Base-by-base conservation (phyloP, 768 basidiomycete species). In the Cystofilobasidium capitatum region DNA sequence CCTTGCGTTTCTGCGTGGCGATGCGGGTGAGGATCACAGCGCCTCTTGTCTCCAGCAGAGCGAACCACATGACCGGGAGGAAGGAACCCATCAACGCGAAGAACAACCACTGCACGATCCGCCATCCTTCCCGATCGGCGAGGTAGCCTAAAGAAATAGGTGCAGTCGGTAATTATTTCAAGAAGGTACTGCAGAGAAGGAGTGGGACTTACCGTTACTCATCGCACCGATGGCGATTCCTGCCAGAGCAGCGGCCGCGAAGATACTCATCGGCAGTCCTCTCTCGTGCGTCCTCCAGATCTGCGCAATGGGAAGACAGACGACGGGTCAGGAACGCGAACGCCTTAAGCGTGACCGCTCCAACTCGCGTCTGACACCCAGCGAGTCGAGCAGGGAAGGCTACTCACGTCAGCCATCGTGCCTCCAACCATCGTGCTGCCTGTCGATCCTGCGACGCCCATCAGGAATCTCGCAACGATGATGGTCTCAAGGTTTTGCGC, bases 61-160 rank as follows among this genome's bases (percentile, higher is more conserved):
- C 67, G 0, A 88, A 55, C 0, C 82, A 76, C 6, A 88, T 75
- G 0, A 81, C 42, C 6, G 84, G 62, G 8, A 84, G 71, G 63
- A 83, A 85, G 1, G 79, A 16, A 20, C 22, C 47, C 22, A 45
- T 61, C 24, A 31, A 10, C 17, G 29, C 39, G 22, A 45, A 36
- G n/a, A 59, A 31, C 12, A 88, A 81, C 88, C 88, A 90, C 72
- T 89, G 84, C 31, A 92, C 88, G 88, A 88, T 90, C 33, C 88
- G 79, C 88, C 89, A 90, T 70, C 80, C 80, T 1, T 89, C 74
- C 67, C 84, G 82, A 69, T 82, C 80, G 72, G 88, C 86, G 26
- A 88, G 75, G 69, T 67, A 79, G 17, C 85, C 85, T 29, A 84
- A n/a, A n/a, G n/a, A n/a, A n/a, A n/a, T n/a, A n/a, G n/a, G n/a